These are phyloP conservation scores for Raddia guianensis DNA, from an alignment of 176 grass and related monocot genomes.

Conservation along the genomic window DNA sequence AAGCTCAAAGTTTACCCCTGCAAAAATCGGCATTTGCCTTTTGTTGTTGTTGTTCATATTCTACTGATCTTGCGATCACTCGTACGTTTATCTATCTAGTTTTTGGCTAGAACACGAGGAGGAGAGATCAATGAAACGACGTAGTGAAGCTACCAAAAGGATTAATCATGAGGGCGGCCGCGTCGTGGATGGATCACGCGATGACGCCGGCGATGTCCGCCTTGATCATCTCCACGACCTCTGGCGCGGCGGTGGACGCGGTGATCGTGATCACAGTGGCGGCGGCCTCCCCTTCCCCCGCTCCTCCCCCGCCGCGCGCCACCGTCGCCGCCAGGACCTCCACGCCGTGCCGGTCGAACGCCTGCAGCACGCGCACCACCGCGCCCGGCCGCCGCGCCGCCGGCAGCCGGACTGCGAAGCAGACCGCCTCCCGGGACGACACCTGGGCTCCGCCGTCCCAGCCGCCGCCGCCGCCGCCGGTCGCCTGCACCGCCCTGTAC, in stretches of 20 bases:
- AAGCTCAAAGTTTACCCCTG: too few relatives aligned
- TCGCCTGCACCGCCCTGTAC: constrained; percentile 18
- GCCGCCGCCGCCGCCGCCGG: not conserved
- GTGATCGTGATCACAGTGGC: constrained; percentile 41
- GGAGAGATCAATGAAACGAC: not conserved
- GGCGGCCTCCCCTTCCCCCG: not conserved
- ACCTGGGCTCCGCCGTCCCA: not conserved
- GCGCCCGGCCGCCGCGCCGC: constrained; percentile 10
- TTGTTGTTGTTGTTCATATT: too few relatives aligned
- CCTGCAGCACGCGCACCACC: constrained; percentile 30
- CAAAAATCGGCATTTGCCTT: too few relatives aligned
- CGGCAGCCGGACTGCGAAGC: constrained; percentile 25
- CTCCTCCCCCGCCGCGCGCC: constrained; percentile 7
- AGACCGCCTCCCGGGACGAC: constrained; percentile 23
- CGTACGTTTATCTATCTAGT: too few relatives aligned
- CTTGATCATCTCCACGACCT: constrained; percentile 39
- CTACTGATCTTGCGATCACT: too few relatives aligned
- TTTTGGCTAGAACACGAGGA: too few relatives aligned
- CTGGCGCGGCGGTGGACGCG: constrained; percentile 28
- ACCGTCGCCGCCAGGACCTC: constrained; percentile 40
- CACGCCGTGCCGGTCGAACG: constrained; percentile 40
- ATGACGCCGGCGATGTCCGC: constrained; percentile 44
- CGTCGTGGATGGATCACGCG: not conserved
- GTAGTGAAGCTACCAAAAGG: not conserved
- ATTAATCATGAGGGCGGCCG: not conserved